A percentile compares a stretch with the other conserved stretches of the same genome.
Evolutionary conservation across 2,329 filamentous ascomycete genomes (phyloP).

Genomic region (Colletotrichum chlorophyti): DNA sequence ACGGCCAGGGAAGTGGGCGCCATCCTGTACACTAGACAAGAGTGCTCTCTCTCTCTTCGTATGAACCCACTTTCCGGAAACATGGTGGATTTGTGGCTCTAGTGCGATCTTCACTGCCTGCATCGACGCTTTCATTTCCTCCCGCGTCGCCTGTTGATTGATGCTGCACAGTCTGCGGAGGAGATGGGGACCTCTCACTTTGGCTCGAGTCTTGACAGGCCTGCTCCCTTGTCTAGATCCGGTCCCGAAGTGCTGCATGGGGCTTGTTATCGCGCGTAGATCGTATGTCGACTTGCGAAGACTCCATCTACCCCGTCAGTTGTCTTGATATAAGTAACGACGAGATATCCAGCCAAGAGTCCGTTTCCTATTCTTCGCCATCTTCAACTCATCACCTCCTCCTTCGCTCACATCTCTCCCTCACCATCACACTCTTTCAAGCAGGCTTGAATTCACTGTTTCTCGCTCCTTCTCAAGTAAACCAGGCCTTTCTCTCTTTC

Average conservation of each 20-base stretch:
- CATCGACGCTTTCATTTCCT: slow-evolving; percentile 27
- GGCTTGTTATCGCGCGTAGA: background rate
- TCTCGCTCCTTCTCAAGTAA: slow-evolving; percentile 17
- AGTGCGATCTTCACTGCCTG: slow-evolving; percentile 26
- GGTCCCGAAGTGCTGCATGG: background rate
- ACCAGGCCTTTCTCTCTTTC: slow-evolving; percentile 11
- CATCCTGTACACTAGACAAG: too few relatives aligned
- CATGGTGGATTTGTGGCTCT: slow-evolving; percentile 13
- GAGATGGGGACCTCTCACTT: slow-evolving; percentile 3
- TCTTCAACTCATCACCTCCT: slow-evolving; percentile 1
- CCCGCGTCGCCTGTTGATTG: slow-evolving; percentile 28
- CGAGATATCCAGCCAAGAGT: background rate
- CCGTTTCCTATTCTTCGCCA: background rate
- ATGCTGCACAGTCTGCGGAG: slow-evolving; percentile 12
- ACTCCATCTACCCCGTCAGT: background rate
- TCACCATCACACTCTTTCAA: slow-evolving; percentile 24
- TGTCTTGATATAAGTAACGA: slow-evolving; percentile 22
- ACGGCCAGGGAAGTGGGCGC: too few relatives aligned
- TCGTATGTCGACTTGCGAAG: background rate
- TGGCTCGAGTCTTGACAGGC: background rate
- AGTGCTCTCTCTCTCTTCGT: too few relatives aligned
- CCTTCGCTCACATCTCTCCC: background rate
- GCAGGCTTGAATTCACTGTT: slow-evolving; percentile 24
- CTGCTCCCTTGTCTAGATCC: background rate
- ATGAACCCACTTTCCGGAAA: slow-evolving; percentile 12